These are phyloP conservation scores for Diplodia sapinea DNA, from an alignment of 2,329 filamentous ascomycete species.

Conservation along the genomic window DNA sequence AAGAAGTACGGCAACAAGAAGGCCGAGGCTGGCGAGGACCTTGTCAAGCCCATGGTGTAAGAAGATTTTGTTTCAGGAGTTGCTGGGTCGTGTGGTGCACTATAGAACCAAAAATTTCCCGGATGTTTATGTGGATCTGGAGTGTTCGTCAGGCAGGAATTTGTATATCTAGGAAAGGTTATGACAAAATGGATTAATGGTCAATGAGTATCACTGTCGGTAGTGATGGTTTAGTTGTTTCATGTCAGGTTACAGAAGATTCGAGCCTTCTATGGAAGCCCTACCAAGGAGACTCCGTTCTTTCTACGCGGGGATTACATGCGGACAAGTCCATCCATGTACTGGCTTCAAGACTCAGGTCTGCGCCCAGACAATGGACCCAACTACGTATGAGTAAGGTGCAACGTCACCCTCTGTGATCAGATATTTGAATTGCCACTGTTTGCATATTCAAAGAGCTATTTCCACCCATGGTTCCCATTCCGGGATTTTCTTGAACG, in stretches of 20 bases:
- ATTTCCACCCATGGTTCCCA: slow-evolving; percentile 40
- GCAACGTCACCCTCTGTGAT: too few species aligned
- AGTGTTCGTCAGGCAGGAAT: not conserved
- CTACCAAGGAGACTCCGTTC: too few species aligned
- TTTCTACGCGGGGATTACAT: too few species aligned
- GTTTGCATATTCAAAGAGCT: not conserved
- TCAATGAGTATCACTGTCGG: not conserved
- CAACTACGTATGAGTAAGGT: too few species aligned
- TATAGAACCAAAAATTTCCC: slow-evolving; percentile 8
- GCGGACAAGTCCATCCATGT: too few species aligned
- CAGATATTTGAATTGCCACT: too few species aligned
- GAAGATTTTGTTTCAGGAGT: not conserved
- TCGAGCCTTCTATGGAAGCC: too few species aligned
- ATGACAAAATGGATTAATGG: slow-evolving; percentile 28
- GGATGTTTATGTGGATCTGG: not conserved
- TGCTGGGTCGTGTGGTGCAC: not conserved
- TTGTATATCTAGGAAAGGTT: slow-evolving; percentile 23
- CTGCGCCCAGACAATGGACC: too few species aligned
- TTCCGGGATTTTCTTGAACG: slow-evolving; percentile 44
- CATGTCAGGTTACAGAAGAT: not conserved
- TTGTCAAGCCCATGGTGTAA: slow-evolving; percentile 25
- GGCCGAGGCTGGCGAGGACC: slow-evolving; percentile 31
- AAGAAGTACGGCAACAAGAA: slow-evolving; percentile 33
- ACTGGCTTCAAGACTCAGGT: too few species aligned
- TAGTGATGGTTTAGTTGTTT: not conserved